Evolutionary conservation across 2,329 filamentous ascomycete species (phyloP).

Genomic region (Podosphaera xanthii): DNA sequence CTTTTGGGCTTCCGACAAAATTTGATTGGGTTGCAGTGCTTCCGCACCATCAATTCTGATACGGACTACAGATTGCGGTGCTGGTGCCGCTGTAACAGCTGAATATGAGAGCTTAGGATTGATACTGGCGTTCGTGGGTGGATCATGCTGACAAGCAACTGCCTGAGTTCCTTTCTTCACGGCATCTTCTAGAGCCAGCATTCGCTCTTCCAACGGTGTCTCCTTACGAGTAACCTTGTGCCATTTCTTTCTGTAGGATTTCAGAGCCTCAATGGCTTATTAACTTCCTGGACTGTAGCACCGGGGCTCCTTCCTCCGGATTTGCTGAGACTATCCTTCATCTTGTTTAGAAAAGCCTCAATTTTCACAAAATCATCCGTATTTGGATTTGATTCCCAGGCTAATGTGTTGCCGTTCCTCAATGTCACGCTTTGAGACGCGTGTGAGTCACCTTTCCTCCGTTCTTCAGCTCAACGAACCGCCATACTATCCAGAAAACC

Average conservation of each 20-base stretch:
- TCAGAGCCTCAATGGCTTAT: not conserved
- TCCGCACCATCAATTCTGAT: not conserved
- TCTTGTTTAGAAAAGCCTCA: not conserved
- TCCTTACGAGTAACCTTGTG: not conserved
- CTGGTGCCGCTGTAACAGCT: not conserved
- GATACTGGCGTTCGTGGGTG: not conserved
- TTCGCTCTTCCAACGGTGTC: not conserved
- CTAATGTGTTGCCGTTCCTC: too few relatives aligned
- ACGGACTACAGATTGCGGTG: not conserved
- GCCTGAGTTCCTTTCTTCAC: not conserved
- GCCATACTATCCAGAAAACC: too few relatives aligned
- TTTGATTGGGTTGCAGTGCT: not conserved
- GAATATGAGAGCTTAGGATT: not conserved
- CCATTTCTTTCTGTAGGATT: not conserved
- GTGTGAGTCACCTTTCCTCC: too few relatives aligned
- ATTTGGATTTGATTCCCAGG: too few relatives aligned
- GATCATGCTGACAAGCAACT: too few relatives aligned
- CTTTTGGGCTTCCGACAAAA: too few relatives aligned
- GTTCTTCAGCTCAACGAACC: too few relatives aligned
- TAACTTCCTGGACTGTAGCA: not conserved
- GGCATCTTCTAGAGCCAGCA: not conserved
- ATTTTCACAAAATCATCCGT: not conserved
- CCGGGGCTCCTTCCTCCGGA: not conserved
- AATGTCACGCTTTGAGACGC: too few relatives aligned
- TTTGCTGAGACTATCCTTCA: not conserved